Percentiles rank a stretch among this genome's conserved stretches.
Conservation (phyloP, 2,329 filamentous ascomycete species). For the Coniella vitis region DNA sequence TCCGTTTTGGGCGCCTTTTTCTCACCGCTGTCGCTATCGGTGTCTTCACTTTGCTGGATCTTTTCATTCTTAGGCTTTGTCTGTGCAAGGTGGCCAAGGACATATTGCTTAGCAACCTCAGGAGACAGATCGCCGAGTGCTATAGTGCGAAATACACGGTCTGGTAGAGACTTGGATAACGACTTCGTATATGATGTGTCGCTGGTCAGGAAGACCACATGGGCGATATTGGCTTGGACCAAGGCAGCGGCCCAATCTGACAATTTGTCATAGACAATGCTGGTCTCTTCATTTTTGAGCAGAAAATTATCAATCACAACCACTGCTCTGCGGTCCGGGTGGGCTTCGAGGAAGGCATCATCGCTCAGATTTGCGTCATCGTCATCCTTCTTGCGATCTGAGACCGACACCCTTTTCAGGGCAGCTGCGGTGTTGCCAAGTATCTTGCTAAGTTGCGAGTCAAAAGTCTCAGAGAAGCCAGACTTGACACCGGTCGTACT, state of each 20-base stretch:
- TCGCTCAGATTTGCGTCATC: constrained; percentile 66
- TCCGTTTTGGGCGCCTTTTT: constrained; percentile 21
- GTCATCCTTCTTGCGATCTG: constrained; percentile 62
- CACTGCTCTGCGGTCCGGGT: constrained; percentile 75
- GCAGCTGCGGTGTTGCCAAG: constrained; percentile 76
- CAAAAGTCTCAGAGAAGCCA: constrained; percentile 87
- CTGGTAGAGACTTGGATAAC: constrained; percentile 78
- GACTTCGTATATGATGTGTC: constrained; percentile 86
- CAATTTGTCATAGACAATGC: constrained; percentile 68
- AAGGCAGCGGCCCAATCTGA: constrained; percentile 85
- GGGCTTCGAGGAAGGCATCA: constrained; percentile 83
- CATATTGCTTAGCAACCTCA: constrained; percentile 80
- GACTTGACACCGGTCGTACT: constrained; percentile 91
- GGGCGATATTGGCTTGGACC: constrained; percentile 81
- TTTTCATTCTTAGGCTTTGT: constrained; percentile 35
- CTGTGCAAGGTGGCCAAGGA: constrained; percentile 67
- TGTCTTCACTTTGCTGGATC: constrained; percentile 25
- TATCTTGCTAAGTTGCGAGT: constrained; percentile 84
- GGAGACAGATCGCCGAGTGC: constrained; percentile 80
- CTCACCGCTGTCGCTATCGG: constrained; percentile 17
- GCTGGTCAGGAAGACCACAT: constrained; percentile 89
- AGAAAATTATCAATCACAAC: constrained; percentile 90
- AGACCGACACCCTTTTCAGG: constrained; percentile 69
- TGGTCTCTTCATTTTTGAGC: constrained; percentile 64
- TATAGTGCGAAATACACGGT: constrained; percentile 83